Percentiles rank a stretch among this genome's conserved stretches.
Evolutionary conservation across 306 rosid genomes (phyloP).

Genomic region (Hippophae tibetana): DNA sequence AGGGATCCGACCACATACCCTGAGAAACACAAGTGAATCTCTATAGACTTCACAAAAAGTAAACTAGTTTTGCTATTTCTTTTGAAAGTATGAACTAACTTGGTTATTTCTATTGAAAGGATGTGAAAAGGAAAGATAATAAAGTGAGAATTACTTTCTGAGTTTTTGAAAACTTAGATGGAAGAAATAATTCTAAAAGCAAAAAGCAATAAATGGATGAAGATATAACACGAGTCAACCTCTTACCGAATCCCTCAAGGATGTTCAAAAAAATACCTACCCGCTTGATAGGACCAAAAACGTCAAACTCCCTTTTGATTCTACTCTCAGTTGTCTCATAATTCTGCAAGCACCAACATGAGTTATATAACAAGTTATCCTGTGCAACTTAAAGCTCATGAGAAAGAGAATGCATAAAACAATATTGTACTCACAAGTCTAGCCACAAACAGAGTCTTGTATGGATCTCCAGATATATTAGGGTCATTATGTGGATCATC

Average conservation of each 20-base stretch:
- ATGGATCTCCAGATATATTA: slow-evolving; percentile 84
- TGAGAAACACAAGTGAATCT: background rate
- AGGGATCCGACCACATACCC: background rate
- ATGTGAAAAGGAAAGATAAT: background rate
- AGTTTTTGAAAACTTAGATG: background rate
- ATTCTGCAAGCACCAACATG: slow-evolving; percentile 46
- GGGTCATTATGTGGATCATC: slow-evolving; percentile 81
- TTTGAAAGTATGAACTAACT: background rate
- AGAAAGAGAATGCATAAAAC: background rate
- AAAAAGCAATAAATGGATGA: background rate
- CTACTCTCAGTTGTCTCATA: slow-evolving; percentile 94
- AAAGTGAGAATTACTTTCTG: background rate
- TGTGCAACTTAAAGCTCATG: background rate
- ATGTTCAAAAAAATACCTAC: slow-evolving; percentile 78
- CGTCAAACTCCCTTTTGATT: slow-evolving; percentile 97
- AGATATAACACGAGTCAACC: slow-evolving; percentile 29
- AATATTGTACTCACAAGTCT: slow-evolving; percentile 59
- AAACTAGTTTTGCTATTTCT: background rate
- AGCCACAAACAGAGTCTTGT: slow-evolving; percentile 89
- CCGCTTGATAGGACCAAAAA: slow-evolving; percentile 98
- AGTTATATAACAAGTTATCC: slow-evolving; percentile 11
- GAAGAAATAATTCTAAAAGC: background rate
- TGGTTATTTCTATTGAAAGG: no score
- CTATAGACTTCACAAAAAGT: background rate
- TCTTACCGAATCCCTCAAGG: slow-evolving; percentile 81